Evolutionary conservation across 1,284 basidiomycete genomes (phyloP).

Genomic region (Pyrrhoderma lamaoense): DNA sequence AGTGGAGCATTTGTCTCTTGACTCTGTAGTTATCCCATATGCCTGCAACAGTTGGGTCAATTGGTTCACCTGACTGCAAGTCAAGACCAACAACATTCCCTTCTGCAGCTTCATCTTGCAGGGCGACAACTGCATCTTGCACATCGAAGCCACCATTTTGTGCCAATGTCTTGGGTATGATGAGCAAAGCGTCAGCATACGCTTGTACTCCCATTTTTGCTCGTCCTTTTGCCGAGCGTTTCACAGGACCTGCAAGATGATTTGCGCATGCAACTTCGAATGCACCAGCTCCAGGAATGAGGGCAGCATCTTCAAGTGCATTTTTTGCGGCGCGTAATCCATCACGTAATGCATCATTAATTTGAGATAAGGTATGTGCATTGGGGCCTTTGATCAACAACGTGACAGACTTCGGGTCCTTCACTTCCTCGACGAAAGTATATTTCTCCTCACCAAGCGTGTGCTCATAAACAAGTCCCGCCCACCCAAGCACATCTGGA

Average conservation of each 20-base stretch:
- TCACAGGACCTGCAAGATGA: slow-evolving; percentile 74
- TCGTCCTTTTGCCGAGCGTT: slow-evolving; percentile 89
- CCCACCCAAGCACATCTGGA: slow-evolving; percentile 91
- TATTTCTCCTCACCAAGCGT: slow-evolving; percentile 99
- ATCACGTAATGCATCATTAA: slow-evolving; percentile 95
- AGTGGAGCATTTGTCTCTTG: slow-evolving; percentile 98
- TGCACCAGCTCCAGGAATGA: slow-evolving; percentile 94
- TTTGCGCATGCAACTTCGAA: slow-evolving; percentile 94
- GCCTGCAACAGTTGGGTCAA: slow-evolving; percentile 92
- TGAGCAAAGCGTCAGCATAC: slow-evolving; percentile 89
- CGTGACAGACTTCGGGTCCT: slow-evolving; percentile 94
- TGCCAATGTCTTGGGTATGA: slow-evolving; percentile 96
- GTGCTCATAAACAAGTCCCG: slow-evolving; percentile 98
- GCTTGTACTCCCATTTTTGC: slow-evolving; percentile 97
- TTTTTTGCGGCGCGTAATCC: slow-evolving; percentile 97
- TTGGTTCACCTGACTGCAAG: slow-evolving; percentile 90
- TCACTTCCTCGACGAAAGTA: slow-evolving; percentile 97
- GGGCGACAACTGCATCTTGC: slow-evolving; percentile 86
- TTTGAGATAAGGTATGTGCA: slow-evolving; percentile 92
- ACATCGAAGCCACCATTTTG: slow-evolving; percentile 97
- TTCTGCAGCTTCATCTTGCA: slow-evolving; percentile 93
- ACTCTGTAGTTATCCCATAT: slow-evolving; percentile 99
- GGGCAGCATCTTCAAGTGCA: slow-evolving; percentile 82
- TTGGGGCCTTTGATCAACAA: slow-evolving; percentile 99
- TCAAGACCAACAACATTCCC: slow-evolving; percentile 90